These are phyloP conservation scores for Chaetomium tenue DNA, from an alignment of 495 filamentous ascomycete species.

Conservation along the genomic window DNA sequence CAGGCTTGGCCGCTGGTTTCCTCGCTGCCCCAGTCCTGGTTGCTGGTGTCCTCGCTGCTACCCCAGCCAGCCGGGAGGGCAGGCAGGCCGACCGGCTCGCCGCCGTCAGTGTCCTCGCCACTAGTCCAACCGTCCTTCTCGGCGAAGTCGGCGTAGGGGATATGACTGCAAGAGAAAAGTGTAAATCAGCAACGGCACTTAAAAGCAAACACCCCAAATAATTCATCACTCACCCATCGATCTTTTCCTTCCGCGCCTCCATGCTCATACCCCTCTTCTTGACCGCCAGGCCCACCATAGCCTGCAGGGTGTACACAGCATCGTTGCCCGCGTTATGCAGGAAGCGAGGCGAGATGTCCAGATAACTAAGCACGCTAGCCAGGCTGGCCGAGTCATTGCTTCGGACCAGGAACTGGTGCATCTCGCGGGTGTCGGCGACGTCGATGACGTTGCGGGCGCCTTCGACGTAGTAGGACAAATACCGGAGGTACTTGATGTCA, in stretches of 20 bases:
- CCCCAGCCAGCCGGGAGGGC: background rate
- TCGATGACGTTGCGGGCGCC: constrained; percentile 57
- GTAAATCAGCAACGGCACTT: constrained; percentile 2
- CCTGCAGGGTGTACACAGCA: constrained; percentile 77
- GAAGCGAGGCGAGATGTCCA: constrained; percentile 61
- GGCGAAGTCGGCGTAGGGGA: constrained; percentile 21
- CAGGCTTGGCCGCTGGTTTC: background rate
- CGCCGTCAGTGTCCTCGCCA: constrained; percentile 37
- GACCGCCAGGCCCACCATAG: constrained; percentile 66
- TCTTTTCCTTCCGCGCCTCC: constrained; percentile 1
- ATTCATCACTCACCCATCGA: constrained; percentile 14
- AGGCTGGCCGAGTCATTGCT: constrained; percentile 56
- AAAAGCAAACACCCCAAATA: no score
- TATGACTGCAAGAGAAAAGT: constrained; percentile 13
- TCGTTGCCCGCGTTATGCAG: constrained; percentile 96
- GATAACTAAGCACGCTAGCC: constrained; percentile 56
- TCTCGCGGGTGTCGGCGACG: constrained; percentile 63
- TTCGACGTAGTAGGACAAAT: constrained; percentile 58
- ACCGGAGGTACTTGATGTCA: constrained; percentile 66
- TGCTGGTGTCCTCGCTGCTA: background rate
- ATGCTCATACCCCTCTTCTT: constrained; percentile 32
- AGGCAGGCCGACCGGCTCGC: constrained; percentile 14
- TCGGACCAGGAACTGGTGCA: constrained; percentile 60
- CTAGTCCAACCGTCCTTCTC: constrained; percentile 36
- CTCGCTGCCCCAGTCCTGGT: background rate